phyloP scores from a whole-genome alignment of 306 rosid species.

The Rosa chinensis region DNA sequence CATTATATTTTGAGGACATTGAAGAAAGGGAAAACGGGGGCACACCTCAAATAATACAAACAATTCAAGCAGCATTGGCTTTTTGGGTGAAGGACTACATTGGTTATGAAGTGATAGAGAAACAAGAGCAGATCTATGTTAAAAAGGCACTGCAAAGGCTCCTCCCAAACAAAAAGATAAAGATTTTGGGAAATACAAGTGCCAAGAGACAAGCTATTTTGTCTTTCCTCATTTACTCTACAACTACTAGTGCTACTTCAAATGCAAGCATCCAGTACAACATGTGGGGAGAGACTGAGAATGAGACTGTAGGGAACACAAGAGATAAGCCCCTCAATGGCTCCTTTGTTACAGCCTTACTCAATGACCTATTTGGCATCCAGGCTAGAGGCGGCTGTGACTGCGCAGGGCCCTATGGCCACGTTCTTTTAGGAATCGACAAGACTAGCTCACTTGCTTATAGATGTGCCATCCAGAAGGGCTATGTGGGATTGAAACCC shows the following conservation, averaged over 20 bases:
- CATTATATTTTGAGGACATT: constrained; percentile 60
- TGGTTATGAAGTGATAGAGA: constrained; percentile 56
- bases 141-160: constrained; percentile 60
- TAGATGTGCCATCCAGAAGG: constrained; percentile 64
- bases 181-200: constrained; percentile 56
- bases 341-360: constrained; percentile 66
- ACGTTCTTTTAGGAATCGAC: constrained; percentile 55
- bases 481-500: constrained; percentile 73
- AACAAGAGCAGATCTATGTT: constrained; percentile 44
- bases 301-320: constrained; percentile 25
- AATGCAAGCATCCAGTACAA: neutral
- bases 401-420: constrained; percentile 92
- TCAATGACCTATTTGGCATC: constrained; percentile 81
- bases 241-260: constrained; percentile 33
- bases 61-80: constrained; percentile 77
- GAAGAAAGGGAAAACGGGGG: constrained; percentile 90
- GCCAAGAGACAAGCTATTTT: constrained; percentile 65
- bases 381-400: constrained; percentile 89
- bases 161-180: constrained; percentile 47
- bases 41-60: constrained; percentile 86
- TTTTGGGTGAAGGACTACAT: constrained; percentile 84
- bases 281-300: constrained; percentile 51
- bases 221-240: constrained; percentile 64
- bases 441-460: constrained; percentile 43
- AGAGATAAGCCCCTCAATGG: constrained; percentile 81